Evolutionary conservation across 306 rosid genomes (phyloP), one percentile per base, ranked within the genome.

Genomic region (Sicyos edulis): DNA sequence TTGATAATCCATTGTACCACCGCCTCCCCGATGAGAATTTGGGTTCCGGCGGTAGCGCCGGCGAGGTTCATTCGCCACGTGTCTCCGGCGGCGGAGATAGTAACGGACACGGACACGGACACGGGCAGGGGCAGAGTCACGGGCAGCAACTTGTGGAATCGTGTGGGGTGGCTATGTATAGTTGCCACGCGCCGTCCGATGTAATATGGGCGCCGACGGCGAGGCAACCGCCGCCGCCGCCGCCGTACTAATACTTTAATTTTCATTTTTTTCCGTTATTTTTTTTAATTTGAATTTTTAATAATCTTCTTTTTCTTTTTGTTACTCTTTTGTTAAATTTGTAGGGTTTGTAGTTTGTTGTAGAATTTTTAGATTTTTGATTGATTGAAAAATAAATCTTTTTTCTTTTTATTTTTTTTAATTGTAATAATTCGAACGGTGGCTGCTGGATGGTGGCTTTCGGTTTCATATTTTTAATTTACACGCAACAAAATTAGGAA

Each of bases 151-250:
- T 82, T 1, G 85, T 67, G 4, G 77, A 74, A 26, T 32, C 77
- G 34, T 51, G 72, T 63, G 77, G 54, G 44, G 37, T 62, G 61
- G 69, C 93, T 5, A 83, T 88, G 88, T 90, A 87, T 62, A 86
- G 84, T 82, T 79, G 91, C 72, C 97, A 90, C 53, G 8, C 82
- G 72, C 92, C 90, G 0, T 85, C 92, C 0, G 99, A 93, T 67
- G 89, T 88, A 42, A 82, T 90, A 20, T 93, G 99, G 99, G 91
- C 96, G 59, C 96, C 96, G 4, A 78, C 96, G 1, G 90, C 92
- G 0, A 87, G 99, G 60, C 88, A 82, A 72, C 81, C 76, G 54
- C 85, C 83, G 5, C 85, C 83, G 5, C 85, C 84, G 3, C 68
- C 78, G 60, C 96, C 76, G 13, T 58, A 57, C 61, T 72, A 9